These are phyloP conservation scores for Colletotrichum chrysophilum DNA, from an alignment of 2,329 filamentous ascomycete species.

Conservation along the genomic window DNA sequence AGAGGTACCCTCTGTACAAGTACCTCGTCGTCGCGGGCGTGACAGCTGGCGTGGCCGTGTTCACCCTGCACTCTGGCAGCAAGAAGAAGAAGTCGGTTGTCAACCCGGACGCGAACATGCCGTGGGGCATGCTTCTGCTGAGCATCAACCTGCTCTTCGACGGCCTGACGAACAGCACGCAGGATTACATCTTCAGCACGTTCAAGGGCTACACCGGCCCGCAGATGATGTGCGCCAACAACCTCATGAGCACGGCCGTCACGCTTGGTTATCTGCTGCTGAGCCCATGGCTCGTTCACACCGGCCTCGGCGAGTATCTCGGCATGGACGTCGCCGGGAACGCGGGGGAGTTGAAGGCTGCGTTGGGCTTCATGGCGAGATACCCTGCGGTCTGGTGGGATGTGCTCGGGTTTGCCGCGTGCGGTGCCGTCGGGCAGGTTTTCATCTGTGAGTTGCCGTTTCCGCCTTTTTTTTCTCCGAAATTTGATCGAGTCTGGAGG, in stretches of 20 bases:
- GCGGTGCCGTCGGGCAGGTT: conserved; percentile 91
- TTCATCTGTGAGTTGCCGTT: conserved; percentile 76
- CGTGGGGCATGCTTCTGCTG: conserved; percentile 84
- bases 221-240: conserved; percentile 99
- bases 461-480: neutral
- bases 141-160: conserved; percentile 93
- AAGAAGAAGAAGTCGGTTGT: conserved; percentile 49
- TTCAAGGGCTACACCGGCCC: conserved; percentile 86
- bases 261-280: conserved; percentile 79
- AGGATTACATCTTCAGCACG: conserved; percentile 88
- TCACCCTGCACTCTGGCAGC: conserved; percentile 83
- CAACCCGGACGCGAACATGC: conserved; percentile 62
- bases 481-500: neutral
- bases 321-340: conserved; percentile 69
- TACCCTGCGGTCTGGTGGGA: conserved; percentile 87
- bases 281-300: conserved; percentile 79
- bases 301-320: conserved; percentile 66
- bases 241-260: conserved; percentile 81
- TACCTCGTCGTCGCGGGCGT: conserved; percentile 92
- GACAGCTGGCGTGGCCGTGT: conserved; percentile 90
- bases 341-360: conserved; percentile 80
- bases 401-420: conserved; percentile 87
- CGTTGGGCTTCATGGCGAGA: conserved; percentile 78
- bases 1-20: conserved; percentile 92
- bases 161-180: conserved; percentile 93